Conservation (phyloP, 331 rosid genomes). For the Dryas integrifolia region DNA sequence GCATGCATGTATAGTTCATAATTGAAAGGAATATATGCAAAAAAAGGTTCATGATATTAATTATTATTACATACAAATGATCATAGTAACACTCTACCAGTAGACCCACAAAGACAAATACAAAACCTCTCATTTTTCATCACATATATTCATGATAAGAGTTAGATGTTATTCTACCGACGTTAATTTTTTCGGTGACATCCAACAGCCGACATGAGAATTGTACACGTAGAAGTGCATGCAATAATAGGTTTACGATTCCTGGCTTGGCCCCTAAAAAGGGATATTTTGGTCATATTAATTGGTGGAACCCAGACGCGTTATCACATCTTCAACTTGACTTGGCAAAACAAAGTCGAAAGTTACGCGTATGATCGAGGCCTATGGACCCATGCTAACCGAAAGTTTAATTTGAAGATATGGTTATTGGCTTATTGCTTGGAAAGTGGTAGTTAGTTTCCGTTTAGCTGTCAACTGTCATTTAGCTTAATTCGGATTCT, state of each 20-base stretch:
- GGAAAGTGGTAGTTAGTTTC: slow-evolving; percentile 11
- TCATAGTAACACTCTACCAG: no score
- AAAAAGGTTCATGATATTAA: background rate
- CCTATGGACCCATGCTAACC: background rate
- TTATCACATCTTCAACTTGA: background rate
- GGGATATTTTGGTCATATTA: background rate
- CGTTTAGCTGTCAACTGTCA: slow-evolving; percentile 16
- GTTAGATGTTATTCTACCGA: no score
- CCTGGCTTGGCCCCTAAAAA: background rate
- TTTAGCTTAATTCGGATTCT: background rate
- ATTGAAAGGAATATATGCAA: background rate
- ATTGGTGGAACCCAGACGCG: background rate
- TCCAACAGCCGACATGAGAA: background rate
- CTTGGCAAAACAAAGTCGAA: background rate
- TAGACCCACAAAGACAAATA: no score
- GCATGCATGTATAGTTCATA: background rate
- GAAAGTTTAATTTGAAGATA: slow-evolving; percentile 5
- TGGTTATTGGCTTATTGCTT: background rate
- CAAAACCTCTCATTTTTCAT: no score
- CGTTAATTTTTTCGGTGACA: no score
- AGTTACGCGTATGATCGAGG: background rate
- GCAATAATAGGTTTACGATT: background rate
- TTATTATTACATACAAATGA: no score
- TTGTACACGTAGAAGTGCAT: background rate
- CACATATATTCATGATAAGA: no score